Evolutionary conservation across 371 early-diverging fungal genomes (phyloP).

Genomic region (Capillidium heterosporum): DNA sequence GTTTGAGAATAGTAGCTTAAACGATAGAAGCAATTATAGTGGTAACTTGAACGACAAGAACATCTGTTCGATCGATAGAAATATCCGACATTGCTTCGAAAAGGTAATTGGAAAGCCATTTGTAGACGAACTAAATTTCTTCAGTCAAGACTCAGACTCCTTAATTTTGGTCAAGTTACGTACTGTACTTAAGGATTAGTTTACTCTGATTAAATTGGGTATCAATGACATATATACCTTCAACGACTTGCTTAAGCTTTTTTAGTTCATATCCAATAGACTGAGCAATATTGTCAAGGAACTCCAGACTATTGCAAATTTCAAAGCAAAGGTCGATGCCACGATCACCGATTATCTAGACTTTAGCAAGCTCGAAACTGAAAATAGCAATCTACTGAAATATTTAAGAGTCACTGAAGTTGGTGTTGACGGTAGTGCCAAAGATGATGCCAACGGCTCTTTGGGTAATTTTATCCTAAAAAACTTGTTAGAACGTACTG

Average conservation of each 20-base stretch:
- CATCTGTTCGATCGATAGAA: no score
- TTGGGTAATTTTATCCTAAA: conserved; percentile 1
- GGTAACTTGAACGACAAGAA: no score
- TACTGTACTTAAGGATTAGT: neutral
- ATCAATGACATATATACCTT: neutral
- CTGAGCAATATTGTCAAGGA: neutral
- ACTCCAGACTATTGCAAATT: neutral
- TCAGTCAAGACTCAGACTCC: neutral
- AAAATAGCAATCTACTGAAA: no score
- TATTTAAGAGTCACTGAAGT: no score
- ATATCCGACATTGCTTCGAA: neutral
- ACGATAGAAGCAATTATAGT: neutral
- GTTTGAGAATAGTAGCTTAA: neutral
- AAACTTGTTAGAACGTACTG: neutral
- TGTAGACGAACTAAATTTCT: neutral
- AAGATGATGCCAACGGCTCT: neutral
- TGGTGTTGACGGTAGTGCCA: neutral
- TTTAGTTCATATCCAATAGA: neutral
- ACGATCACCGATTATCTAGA: neutral
- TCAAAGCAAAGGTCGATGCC: neutral
- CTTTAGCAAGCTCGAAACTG: neutral
- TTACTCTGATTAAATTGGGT: neutral
- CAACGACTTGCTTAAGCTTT: neutral
- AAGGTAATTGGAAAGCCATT: neutral
- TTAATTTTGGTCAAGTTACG: neutral